These are phyloP conservation scores for Sclerospora graminicola DNA, from an alignment of 352 stramenopile genomes.

Conservation along the genomic window DNA sequence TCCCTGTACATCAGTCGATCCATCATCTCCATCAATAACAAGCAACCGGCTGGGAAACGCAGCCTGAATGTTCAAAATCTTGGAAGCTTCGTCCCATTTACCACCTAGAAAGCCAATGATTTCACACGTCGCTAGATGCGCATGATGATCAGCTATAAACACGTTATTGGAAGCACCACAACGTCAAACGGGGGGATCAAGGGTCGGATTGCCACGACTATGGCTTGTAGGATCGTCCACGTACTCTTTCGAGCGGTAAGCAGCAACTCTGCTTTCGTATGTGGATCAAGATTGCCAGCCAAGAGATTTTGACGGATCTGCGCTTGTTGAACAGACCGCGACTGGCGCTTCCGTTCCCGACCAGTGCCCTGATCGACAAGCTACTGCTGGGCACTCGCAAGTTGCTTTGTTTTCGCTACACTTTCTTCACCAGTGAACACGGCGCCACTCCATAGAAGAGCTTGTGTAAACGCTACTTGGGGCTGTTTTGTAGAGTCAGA, in stretches of 20 bases:
- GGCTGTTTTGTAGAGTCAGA: too few relatives aligned
- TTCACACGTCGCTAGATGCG: too few relatives aligned
- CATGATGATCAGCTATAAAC: conserved; percentile 90
- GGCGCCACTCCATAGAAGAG: too few relatives aligned
- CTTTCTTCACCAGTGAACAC: conserved; percentile 40
- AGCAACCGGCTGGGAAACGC: conserved; percentile 89
- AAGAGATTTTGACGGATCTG: too few relatives aligned
- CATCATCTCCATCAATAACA: conserved; percentile 82
- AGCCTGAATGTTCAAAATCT: conserved; percentile 87
- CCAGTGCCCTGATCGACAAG: conserved; percentile 12
- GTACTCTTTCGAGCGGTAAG: too few relatives aligned
- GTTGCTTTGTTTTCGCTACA: conserved; percentile 12
- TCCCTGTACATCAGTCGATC: conserved; percentile 87
- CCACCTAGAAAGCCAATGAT: too few relatives aligned
- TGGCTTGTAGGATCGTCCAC: too few relatives aligned
- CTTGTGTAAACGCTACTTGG: too few relatives aligned
- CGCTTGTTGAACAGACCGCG: conserved; percentile 67
- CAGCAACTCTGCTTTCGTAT: conserved; percentile 77
- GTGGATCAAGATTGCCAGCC: conserved; percentile 58
- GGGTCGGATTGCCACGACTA: conserved; percentile 26
- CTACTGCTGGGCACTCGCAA: too few relatives aligned
- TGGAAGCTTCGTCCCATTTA: too few relatives aligned
- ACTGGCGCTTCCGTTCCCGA: conserved; percentile 40
- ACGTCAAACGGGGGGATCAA: conserved; percentile 82
- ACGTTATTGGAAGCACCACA: conserved; percentile 79